Base-by-base conservation (phyloP, 2,329 filamentous ascomycete genomes). In the Stemphylium beticola region DNA sequence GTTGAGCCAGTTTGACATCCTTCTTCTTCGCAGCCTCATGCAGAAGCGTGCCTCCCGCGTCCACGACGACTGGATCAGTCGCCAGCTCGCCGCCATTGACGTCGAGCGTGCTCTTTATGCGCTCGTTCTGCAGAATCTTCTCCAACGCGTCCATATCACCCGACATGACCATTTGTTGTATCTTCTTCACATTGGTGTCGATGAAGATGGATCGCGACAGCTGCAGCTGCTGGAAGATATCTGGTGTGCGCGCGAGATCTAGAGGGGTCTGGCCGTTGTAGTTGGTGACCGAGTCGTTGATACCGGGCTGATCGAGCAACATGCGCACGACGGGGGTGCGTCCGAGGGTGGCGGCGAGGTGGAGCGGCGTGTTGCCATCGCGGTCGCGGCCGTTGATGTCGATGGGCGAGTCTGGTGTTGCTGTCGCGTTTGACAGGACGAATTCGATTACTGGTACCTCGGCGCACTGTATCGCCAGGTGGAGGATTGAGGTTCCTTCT, bases 221-320 rank as follows among this genome's bases (percentile, higher is more conserved):
- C 76, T 99, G 95, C 47, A 99, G 83, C 69, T 93, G 88, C 77
- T 98, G 93, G 78, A 96, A 98, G 52, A 98, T 97, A 15, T 98
- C 93, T 1, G 95, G 92, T 22, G 88, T 97, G 34, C 93, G 87
- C 4, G 95, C 92, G 37, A 97, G 81, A 68, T 99, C 95, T 8
- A 98, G 85, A 4, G 95, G 88, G 4, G 92, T 85, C 68, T 93
- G 92, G 48, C 92, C 92, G 53, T 91, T 87, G 68, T 88, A 87
- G 77, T 99, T 99, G 49, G 88, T 81, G 43, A 96, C 81, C 6
- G 92, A 88, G 73, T 99, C 95, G 70, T 97, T 96, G 77, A 98
- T 91, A 40, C 84, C 87, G 39, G 87, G 85, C 64, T 92, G 89
- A 46, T 93, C 91, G 22, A 99, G 82, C 46, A 99, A 81, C 55